A percentile compares a stretch with the other conserved stretches of the same genome.
Evolutionary conservation across 768 basidiomycete species (phyloP).

Genomic region (Phaeotremella fagi): DNA sequence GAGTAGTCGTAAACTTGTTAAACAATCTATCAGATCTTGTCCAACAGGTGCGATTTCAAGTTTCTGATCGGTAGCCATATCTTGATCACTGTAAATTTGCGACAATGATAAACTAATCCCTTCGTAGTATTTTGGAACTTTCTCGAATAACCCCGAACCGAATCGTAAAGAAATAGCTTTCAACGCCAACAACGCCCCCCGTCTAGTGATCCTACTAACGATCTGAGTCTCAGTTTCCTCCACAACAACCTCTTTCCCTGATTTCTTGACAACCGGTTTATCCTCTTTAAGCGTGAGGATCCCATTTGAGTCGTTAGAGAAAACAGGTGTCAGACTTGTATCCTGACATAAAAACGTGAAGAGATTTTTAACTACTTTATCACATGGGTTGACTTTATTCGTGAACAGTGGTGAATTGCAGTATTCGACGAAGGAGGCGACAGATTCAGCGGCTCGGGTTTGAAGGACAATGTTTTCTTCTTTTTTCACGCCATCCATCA

Average conservation of each 20-base stretch:
- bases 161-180: constrained; percentile 70
- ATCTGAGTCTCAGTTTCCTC: constrained; percentile 55
- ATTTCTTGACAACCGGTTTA: constrained; percentile 14
- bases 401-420: constrained; percentile 59
- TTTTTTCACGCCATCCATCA: constrained; percentile 90
- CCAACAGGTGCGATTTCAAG: constrained; percentile 15
- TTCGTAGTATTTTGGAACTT: constrained; percentile 92
- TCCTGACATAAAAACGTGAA: constrained; percentile 96
- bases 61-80: not conserved
- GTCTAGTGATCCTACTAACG: constrained; percentile 66
- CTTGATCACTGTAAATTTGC: constrained; percentile 64
- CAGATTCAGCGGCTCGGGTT: constrained; percentile 74
- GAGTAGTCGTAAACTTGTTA: constrained; percentile 81
- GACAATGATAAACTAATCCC: constrained; percentile 77
- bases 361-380: constrained; percentile 95
- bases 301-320: constrained; percentile 61
- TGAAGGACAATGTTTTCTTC: constrained; percentile 88
- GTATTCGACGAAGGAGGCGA: constrained; percentile 82
- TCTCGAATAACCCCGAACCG: constrained; percentile 63
- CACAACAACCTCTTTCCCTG: constrained; percentile 14
- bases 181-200: constrained; percentile 82
- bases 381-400: constrained; percentile 73
- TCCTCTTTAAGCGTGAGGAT: constrained; percentile 64
- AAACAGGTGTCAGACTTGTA: constrained; percentile 80
- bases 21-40: constrained; percentile 66